Evolutionary conservation across 1,284 basidiomycete genomes (phyloP).

Genomic region (Trametes pubescens): DNA sequence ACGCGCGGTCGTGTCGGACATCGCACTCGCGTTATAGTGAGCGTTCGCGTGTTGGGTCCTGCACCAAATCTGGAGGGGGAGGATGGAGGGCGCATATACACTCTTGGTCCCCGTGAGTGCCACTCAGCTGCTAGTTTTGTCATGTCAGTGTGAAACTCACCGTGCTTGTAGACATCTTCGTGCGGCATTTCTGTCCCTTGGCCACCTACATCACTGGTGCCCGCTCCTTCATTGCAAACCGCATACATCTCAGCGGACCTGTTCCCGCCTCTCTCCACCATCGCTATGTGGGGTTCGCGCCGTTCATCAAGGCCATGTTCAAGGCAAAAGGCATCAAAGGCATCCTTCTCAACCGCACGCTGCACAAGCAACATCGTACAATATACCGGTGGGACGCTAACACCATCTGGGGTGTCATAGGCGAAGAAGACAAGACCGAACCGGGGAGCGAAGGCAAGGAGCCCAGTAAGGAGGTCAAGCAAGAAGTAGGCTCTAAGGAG

Average conservation of each 20-base stretch:
- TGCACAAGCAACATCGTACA: conserved; percentile 53
- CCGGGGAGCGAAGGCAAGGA: conserved; percentile 11
- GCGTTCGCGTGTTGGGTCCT: conserved; percentile 47
- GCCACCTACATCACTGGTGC: conserved; percentile 37
- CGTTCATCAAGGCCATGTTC: conserved; percentile 55
- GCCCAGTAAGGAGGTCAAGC: conserved; percentile 1
- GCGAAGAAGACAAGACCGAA: conserved; percentile 16
- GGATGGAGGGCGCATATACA: conserved; percentile 50
- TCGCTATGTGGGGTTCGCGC: conserved; percentile 55
- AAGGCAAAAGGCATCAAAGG: conserved; percentile 48
- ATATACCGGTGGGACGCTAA: conserved; percentile 53
- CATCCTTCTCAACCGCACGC: conserved; percentile 46
- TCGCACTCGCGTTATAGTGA: conserved; percentile 40
- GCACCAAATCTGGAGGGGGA: conserved; percentile 34
- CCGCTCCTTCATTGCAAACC: conserved; percentile 52
- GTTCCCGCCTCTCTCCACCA: conserved; percentile 53
- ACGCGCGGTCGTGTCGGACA: conserved; percentile 39
- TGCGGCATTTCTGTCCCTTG: conserved; percentile 46
- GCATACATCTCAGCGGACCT: conserved; percentile 55
- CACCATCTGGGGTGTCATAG: conserved; percentile 48
- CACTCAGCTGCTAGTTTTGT: neutral
- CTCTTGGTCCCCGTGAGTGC: conserved; percentile 49
- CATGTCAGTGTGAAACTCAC: conserved; percentile 1
- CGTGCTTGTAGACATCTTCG: conserved; percentile 38
- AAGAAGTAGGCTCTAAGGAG: neutral